Evolutionary conservation across 2,329 filamentous ascomycete genomes (phyloP), one percentile per base, ranked within the genome.

Genomic region (Phialophora tarda): DNA sequence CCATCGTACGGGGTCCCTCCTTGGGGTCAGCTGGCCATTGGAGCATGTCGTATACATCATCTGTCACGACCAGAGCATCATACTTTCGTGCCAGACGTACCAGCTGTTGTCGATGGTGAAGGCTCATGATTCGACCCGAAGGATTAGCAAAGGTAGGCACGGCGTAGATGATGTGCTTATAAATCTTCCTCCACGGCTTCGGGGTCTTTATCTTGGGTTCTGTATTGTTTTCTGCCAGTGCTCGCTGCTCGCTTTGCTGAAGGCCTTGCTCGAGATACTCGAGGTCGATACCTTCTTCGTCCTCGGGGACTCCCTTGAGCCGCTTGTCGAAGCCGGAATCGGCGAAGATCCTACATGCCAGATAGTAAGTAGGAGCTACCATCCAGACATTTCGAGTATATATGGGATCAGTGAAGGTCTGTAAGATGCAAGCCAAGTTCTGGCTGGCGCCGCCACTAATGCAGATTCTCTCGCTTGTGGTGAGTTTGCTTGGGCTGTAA

Each of bases 31-130:
- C 74, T 2, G 86, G 85, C 92, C 93, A 97, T 75, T 93, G 91
- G 4, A 98, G 83, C 71, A 94, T 90, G 77, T 98, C 94, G 76
- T 99, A 99, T 10, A 98, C 93, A 77, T 99, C 95, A 79, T 98
- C 94, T 57, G 87, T 87, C 30, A 97, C 84, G 63, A 97, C 79
- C n/a, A 98, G 84, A 6, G 91, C 92, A 76, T 98, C 89, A 76
- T 90, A 87, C 65, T 88, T 82, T 64, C 94, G 85, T 0, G 94
- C 94, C 6, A 97, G 78, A n/a, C 82, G 81, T 26, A 98, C 88
- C 3, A 98, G 83, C 11, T 82, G 82, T 69, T 88, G 80, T 3
- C 95, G 86, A 30, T 90, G 85, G 21, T 78, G 76, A 3, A 92
- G 77, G 14, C 89, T 88, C 88, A 96, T 94, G 2, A 91, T 93